Evolutionary conservation across 352 stramenopile species (phyloP), one percentile per base, ranked within the genome.

Genomic region (Globisporangium lucens): DNA sequence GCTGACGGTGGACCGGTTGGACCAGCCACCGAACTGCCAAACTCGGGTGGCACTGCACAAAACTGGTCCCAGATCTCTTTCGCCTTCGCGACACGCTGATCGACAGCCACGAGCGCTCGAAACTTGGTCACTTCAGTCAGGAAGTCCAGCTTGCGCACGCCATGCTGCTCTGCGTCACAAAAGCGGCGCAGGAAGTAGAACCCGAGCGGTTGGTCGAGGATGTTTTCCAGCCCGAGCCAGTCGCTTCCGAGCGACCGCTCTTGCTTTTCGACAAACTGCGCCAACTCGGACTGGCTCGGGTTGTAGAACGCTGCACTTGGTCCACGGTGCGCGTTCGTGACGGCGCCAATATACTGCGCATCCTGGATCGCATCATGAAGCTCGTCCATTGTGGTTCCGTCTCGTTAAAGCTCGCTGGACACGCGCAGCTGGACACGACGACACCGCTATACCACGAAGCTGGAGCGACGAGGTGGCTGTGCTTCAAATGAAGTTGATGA

Each of bases 321-420:
- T 0, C 85, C 82, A 12, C 85, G 85, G 46, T 90, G 79, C 38
- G 79, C 72, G 56, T 95, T 93, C 17, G 73, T 89, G 64, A 97
- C 87, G 0, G 89, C 89, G 60, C 87, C 85, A 57, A 96, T 94
- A 68, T 97, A 97, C 70, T 94, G 83, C 60, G 89, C 88, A 65
- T 97, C 89, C 67, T 96, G 87, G 56, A 97, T 93, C 52, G 89
- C 88, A 76, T 97, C 89, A 61, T 96, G 87, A 30, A 97, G 79
- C 69, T 93, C 89, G 66, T 97, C 86, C 89, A 97, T 96, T 8
- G 67, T 76, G 27, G 36, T 41, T 29, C 4, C 13, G 36, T 36
- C 29, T 33, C 12, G 33, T 33, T 12, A 8, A 20, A 55, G 49
- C 10, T 63, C 36, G 3, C 27, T 55, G 15, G 41, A 49, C 38